These are phyloP conservation scores for Monosporascus sp. DNA, from an alignment of 2,329 filamentous ascomycete species.

Conservation along the genomic window DNA sequence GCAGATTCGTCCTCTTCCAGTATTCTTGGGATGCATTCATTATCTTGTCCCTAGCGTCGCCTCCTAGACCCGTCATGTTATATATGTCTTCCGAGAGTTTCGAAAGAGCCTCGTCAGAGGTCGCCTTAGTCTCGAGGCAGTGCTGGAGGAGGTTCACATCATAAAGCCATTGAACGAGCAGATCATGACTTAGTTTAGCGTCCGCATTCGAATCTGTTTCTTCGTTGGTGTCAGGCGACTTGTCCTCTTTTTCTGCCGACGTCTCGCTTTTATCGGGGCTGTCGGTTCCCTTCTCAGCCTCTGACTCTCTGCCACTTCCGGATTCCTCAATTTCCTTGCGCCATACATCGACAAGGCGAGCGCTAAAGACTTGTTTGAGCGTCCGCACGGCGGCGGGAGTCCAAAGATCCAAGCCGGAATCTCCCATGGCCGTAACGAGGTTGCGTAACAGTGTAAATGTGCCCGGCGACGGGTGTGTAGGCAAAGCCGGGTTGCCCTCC, in stretches of 20 bases:
- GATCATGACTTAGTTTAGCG: constrained; percentile 34
- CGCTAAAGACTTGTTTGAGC: constrained; percentile 55
- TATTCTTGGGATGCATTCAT: constrained; percentile 65
- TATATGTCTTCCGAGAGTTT: constrained; percentile 42
- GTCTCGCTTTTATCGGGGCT: constrained; percentile 6
- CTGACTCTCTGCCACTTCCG: constrained; percentile 13
- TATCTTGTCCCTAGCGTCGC: constrained; percentile 49
- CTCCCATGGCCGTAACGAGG: constrained; percentile 62
- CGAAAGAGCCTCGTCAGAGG: constrained; percentile 29
- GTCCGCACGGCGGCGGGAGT: constrained; percentile 58
- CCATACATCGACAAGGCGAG: constrained; percentile 47
- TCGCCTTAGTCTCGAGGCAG: constrained; percentile 33
- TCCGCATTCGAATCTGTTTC: constrained; percentile 6
- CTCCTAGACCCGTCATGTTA: constrained; percentile 41
- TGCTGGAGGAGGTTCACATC: constrained; percentile 49
- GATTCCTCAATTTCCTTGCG: constrained; percentile 32
- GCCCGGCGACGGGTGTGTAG: constrained; percentile 70
- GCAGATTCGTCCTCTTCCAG: constrained; percentile 73
- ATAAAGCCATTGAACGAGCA: constrained; percentile 57
- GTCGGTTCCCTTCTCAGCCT: constrained; percentile 7
- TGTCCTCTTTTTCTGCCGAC: constrained; percentile 10
- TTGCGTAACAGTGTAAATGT: constrained; percentile 67
- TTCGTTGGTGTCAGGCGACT: constrained; percentile 9
- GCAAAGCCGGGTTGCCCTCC: constrained; percentile 72
- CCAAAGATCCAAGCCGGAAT: constrained; percentile 75